phyloP scores from a whole-genome alignment of 2,329 filamentous ascomycete species.

The Fusarium sp. region DNA sequence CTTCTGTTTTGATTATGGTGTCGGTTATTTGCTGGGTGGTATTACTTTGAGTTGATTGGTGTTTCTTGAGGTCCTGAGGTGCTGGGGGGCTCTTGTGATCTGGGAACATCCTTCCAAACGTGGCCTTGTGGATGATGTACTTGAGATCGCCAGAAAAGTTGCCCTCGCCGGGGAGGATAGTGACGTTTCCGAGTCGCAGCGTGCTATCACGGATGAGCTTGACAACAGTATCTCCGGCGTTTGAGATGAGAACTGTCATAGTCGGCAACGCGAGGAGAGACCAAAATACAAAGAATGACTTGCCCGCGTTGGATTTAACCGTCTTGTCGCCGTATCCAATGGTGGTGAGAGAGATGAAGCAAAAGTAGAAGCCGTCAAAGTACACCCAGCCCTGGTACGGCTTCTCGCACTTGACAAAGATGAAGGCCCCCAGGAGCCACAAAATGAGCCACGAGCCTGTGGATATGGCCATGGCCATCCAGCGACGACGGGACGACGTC shows the following conservation, averaged over 20 bases:
- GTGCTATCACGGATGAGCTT: conserved; percentile 68
- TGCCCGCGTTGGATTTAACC: conserved; percentile 81
- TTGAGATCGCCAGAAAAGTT: conserved; percentile 61
- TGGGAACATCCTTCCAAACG: conserved; percentile 57
- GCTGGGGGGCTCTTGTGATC: conserved; percentile 17
- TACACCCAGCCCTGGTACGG: conserved; percentile 75
- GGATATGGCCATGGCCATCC: conserved; percentile 79
- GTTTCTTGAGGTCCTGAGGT: background rate
- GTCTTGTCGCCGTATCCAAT: conserved; percentile 88
- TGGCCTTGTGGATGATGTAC: conserved; percentile 55
- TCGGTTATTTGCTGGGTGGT: background rate
- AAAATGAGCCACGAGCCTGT: conserved; percentile 76
- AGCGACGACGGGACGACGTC: conserved; percentile 75
- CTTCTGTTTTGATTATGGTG: conserved; percentile 21
- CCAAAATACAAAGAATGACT: conserved; percentile 95
- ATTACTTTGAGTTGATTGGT: background rate
- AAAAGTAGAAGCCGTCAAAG: conserved; percentile 87
- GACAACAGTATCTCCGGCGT: conserved; percentile 87
- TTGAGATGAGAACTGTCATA: conserved; percentile 87
- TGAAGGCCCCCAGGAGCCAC: conserved; percentile 83
- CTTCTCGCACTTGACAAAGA: conserved; percentile 71
- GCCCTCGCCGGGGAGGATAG: conserved; percentile 69
- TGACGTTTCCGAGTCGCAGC: conserved; percentile 67
- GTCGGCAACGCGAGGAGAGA: conserved; percentile 86
- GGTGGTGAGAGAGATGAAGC: conserved; percentile 84